These are phyloP conservation scores for Tuctoria greenei DNA, from an alignment of 176 grass and related monocot genomes.

Conservation along the genomic window DNA sequence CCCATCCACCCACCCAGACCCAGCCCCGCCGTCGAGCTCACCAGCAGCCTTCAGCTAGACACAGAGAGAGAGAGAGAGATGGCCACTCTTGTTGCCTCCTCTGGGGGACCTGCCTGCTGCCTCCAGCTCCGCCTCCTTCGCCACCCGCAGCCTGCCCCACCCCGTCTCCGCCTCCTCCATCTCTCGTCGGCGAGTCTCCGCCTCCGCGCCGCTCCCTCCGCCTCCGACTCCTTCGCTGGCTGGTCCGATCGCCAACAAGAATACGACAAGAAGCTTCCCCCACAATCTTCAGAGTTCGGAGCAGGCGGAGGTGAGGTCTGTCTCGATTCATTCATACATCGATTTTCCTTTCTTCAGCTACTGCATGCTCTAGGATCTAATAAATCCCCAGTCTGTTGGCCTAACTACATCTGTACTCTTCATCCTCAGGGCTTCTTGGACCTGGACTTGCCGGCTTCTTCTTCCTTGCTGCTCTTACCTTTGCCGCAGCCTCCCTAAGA, in stretches of 20 bases:
- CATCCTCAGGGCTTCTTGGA: slow-evolving; percentile 75
- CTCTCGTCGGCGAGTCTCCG: neutral
- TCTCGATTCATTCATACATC: no score
- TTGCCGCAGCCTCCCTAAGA: slow-evolving; percentile 55
- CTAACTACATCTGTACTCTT: no score
- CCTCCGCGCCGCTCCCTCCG: slow-evolving; percentile 18
- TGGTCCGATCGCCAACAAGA: slow-evolving; percentile 45
- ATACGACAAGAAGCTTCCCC: slow-evolving; percentile 8
- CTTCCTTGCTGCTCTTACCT: slow-evolving; percentile 65
- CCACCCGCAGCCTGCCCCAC: neutral
- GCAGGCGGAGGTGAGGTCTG: slow-evolving; percentile 30
- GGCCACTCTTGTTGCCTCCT: slow-evolving; percentile 16
- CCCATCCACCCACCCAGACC: no score
- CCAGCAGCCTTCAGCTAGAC: no score
- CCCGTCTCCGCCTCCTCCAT: slow-evolving; percentile 18
- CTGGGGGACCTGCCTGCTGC: neutral
- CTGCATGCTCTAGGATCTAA: no score
- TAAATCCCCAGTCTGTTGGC: no score
- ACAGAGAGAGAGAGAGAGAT: no score
- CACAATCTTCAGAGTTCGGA: slow-evolving; percentile 17
- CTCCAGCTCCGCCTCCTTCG: slow-evolving; percentile 52
- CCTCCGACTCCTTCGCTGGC: slow-evolving; percentile 62
- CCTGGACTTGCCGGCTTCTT: slow-evolving; percentile 66
- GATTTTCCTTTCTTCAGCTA: neutral
- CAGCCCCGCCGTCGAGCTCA: no score